phyloP scores from a whole-genome alignment of 805 yeast genomes.

The Wickerhamiella allomyrinae region DNA sequence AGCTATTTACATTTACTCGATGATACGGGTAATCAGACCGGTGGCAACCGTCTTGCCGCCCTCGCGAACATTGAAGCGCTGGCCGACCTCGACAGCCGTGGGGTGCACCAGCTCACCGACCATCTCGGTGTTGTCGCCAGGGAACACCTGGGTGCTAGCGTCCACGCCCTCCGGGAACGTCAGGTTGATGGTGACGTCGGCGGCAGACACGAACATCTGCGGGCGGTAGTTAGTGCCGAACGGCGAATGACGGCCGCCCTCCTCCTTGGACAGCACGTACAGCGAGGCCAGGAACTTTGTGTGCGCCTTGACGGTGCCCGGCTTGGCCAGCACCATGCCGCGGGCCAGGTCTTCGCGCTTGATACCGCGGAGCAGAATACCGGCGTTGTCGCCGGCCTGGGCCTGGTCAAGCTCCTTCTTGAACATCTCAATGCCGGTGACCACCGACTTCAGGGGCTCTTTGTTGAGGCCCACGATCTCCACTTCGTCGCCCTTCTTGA shows the following conservation, averaged over 20 bases:
- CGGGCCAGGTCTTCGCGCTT: conserved; percentile 93
- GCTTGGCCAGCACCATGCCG: conserved; percentile 95
- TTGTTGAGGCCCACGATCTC: conserved; percentile 90
- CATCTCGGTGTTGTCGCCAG: conserved; percentile 98
- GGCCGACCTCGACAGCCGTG: conserved; percentile 89
- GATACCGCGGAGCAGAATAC: conserved; percentile 92
- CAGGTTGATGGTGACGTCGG: conserved; percentile 82
- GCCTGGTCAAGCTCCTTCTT: conserved; percentile 96
- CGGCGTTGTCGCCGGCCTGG: conserved; percentile 98
- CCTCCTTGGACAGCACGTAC: conserved; percentile 87
- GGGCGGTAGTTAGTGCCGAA: conserved; percentile 97
- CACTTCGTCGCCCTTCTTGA: conserved; percentile 96
- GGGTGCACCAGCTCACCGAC: conserved; percentile 77
- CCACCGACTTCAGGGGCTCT: conserved; percentile 80
- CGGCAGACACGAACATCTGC: conserved; percentile 91
- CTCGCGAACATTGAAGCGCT: conserved; percentile 98
- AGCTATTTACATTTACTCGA: conserved; percentile 36
- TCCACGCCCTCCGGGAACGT: conserved; percentile 80
- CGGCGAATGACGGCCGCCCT: conserved; percentile 98
- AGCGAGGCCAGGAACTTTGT: conserved; percentile 85
- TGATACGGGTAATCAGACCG: conserved; percentile 87
- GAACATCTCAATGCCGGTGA: conserved; percentile 98
- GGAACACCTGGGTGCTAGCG: conserved; percentile 81
- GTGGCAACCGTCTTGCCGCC: conserved; percentile 99
- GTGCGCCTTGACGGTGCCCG: conserved; percentile 84